Base-by-base conservation (phyloP, 352 stramenopile species). In the Phytophthora pini region DNA sequence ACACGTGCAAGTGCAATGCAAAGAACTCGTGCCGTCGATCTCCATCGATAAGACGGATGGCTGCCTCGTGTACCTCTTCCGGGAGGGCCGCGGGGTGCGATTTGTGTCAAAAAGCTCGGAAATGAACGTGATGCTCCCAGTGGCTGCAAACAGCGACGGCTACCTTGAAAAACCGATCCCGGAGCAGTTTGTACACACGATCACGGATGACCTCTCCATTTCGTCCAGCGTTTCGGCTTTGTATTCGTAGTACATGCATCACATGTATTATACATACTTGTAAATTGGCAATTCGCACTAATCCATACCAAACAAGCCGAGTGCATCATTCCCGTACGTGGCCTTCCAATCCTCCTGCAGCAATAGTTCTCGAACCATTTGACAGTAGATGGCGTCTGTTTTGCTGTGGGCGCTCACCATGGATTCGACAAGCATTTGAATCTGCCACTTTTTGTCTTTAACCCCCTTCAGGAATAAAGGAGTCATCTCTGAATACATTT, bases 41-140 rank as follows among this genome's bases (percentile, higher is more conserved):
- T 92, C 94, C 4, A 99, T 99, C 78, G 98, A 99, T 85, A 99
- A 99, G 85, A 99, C 97, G 32, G 96, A 99, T 76, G 96, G 97
- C 59, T 97, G 96, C 63, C 81, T 98, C 43, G 87, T 98, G 49
- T 98, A 98, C 79, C 82, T 99, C 55, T 97, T 91, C 73, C 92
- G 95, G 79, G 90, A 98, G 64, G 91, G 84, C 27, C 79, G 96
- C 31, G 74, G 88, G 48, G 82, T 89, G 65, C 84, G 89, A 68
- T 92, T 99, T 60, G 91, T 98, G 10, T 98, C 92, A 58, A 99
- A 99, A 86, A 98, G 90, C 73, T 97, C 87, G 51, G 96, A 99
- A 72, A 97, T 98, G 92, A 98, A 98, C 81, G 92, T 99, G 52
- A 93, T 86, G 59, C 99, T 98, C 84, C 96, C 96, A 3, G 71